Evolutionary conservation across 2,329 filamentous ascomycete genomes (phyloP), one percentile per base, ranked within the genome.

Genomic region (Basipetospora chlamydospora): DNA sequence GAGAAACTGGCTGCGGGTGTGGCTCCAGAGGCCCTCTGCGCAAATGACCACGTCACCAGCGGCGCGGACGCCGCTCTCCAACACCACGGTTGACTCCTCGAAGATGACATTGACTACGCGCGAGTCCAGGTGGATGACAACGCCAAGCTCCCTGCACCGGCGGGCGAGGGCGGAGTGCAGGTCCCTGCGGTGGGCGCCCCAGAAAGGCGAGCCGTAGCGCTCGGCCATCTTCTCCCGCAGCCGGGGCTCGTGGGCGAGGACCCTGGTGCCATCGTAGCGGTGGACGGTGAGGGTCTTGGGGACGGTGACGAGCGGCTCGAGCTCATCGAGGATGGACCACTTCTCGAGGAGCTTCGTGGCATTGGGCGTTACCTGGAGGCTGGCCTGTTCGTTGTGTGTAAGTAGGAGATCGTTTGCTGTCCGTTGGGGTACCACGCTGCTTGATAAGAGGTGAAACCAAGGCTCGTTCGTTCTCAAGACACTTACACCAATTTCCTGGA

Each of bases 121-220:
- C 20, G 26, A 28, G 13, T 8, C 18, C 3, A 29, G 26, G 12
- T 21, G 17, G 18, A 37, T 37, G 3, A 8, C 3, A 1, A 63
- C 59, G 4, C 60, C 61, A 0, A 64, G 53, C 9, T 51, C 49
- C 4, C 40, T 35, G 12, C 61, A 61, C 25, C 57, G 54, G 6
- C 52, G 47, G 0, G 64, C 50, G 9, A 67, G 49, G 15, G 60
- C 58, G 20, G 47, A 48, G 42, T 67, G 59, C 25, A 66, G 59
- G 43, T 67, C 61, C 26, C 63, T 63, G 16, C 66, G 58, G 47
- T 69, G 64, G n/a, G 67, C 51, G 36, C 66, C 60, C 44, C 61
- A 58, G 41, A 65, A 63, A 1, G 63, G 63, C 25, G 43, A 42
- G 1, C 40, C 40, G 29, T 37, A 31, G 3, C 20, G 26, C 20